A percentile compares a stretch with the other conserved stretches of the same genome.
phyloP scores from a whole-genome alignment of 257 asterid genomes.

The Solanum virginianum region DNA sequence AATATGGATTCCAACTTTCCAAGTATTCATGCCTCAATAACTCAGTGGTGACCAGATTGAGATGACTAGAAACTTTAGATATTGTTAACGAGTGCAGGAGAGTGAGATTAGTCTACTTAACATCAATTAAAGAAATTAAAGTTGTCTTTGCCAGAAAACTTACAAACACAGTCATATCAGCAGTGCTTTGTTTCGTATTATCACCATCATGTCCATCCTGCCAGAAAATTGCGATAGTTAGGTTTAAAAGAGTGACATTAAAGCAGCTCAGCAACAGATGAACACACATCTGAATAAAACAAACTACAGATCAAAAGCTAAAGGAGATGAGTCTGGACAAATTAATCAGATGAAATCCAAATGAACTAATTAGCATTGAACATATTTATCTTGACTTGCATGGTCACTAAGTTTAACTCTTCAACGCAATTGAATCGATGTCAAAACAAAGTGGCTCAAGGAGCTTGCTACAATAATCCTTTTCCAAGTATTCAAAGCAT shows the following conservation, averaged over 20 bases:
- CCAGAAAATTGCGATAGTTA: conserved; percentile 4
- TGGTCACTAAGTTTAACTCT: neutral
- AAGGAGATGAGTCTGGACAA: neutral
- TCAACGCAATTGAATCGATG: neutral
- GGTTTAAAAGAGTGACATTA: neutral
- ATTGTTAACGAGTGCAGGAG: neutral
- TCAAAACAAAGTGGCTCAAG: neutral
- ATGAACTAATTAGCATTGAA: neutral
- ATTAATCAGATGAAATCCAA: neutral
- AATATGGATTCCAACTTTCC: neutral
- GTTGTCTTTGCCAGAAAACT: conserved; percentile 7
- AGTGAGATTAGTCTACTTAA: neutral
- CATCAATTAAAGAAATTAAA: neutral
- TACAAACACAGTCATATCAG: conserved; percentile 87
- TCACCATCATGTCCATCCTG: conserved; percentile 74
- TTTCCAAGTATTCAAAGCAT: neutral
- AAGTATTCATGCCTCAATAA: neutral
- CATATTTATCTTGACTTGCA: neutral
- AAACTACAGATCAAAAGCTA: neutral
- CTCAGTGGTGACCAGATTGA: neutral
- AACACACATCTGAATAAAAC: neutral
- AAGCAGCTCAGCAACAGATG: neutral
- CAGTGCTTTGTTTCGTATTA: conserved; percentile 49
- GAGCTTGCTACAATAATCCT: neutral
- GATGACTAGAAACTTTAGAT: neutral